phyloP scores from a whole-genome alignment of 306 rosid genomes.

The Astragalus glycyphyllos region DNA sequence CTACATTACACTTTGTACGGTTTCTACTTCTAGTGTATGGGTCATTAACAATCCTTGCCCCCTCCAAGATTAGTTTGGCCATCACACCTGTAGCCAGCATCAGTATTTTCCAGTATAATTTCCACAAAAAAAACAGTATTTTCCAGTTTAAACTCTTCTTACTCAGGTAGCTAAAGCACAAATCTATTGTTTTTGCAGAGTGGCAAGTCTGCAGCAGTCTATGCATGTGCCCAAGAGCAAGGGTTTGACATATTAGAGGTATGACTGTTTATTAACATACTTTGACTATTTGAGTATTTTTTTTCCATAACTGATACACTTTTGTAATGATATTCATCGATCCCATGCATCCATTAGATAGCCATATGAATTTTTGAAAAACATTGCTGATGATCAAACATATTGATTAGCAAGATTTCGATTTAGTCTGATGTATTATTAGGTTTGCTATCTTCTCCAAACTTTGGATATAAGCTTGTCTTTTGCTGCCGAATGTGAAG shows the following conservation, averaged over 20 bases:
- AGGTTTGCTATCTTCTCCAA: conserved; percentile 14
- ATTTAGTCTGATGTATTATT: conserved; percentile 28
- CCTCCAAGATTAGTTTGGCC: conserved; percentile 28
- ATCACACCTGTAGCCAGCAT: conserved; percentile 23
- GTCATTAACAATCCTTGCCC: not conserved
- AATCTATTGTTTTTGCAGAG: conserved; percentile 64
- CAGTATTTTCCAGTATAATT: not conserved
- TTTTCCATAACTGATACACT: conserved; percentile 22
- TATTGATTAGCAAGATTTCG: conserved; percentile 21
- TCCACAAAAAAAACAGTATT: not conserved
- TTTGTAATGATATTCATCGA: conserved; percentile 28
- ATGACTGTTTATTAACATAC: conserved; percentile 32
- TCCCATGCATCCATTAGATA: conserved; percentile 28
- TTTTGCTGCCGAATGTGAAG: conserved; percentile 6
- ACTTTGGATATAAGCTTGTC: conserved; percentile 23
- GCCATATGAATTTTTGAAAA: conserved; percentile 23
- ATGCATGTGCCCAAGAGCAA: conserved; percentile 95
- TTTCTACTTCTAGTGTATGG: conserved; percentile 11
- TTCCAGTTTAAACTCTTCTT: conserved; percentile 27
- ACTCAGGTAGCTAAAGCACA: conserved; percentile 41
- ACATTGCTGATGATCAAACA: conserved; percentile 27
- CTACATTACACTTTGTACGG: conserved; percentile 20
- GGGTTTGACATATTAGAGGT: conserved; percentile 90
- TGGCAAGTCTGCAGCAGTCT: conserved; percentile 95
- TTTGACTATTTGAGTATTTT: conserved; percentile 30